Evolutionary conservation across 495 filamentous ascomycete genomes (phyloP), one percentile per base, ranked within the genome.

Genomic region (Aspergillus ostianus): DNA sequence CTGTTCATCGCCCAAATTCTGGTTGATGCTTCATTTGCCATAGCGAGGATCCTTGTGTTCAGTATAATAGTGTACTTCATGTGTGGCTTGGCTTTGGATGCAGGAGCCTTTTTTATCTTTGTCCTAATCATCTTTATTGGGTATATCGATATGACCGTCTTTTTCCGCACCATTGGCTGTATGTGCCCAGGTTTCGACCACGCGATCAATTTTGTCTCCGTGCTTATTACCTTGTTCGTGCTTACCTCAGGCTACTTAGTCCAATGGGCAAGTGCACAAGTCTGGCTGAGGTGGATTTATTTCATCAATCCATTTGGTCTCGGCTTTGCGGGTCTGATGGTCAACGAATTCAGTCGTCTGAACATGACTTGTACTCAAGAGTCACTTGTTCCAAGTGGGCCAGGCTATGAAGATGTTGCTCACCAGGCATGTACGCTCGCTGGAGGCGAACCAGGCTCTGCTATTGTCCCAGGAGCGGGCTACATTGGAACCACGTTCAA

Each of bases 121-220:
- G 82, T 83, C 56, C 73, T 93, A 53, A 69, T 92, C 53, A 85
- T 92, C 47, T 72, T 91, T 5, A 81, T 80, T 3, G 87, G 85
- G 4, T 92, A 92, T 61, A 75, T 90, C 45, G 83, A 85, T 4
- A 91, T 92, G 87, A 90, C 90, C 0, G 78, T 92, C 7, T 87
- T 90, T 66, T 92, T 92, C 82, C 76, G 90, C 60, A 90, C 88
- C 0, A 82, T 92, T 13, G 90, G 86, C 19, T 92, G 89, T 64
- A 56, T 94, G 13, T 89, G 88, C 57, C 89, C 91, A 0, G 89
- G 91, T 61, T 94, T 94, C 60, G 90, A 94, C 64, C 91, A 89
- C 51, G 90, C 90, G 9, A 89, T 92, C 67, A 91, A 90, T 69
- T 89, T 91, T 65, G 91, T 87, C 3, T 83, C 86, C 7, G 78